Evolutionary conservation across 202 grass and related monocot species (phyloP).

Genomic region (Zoysia matrella): DNA sequence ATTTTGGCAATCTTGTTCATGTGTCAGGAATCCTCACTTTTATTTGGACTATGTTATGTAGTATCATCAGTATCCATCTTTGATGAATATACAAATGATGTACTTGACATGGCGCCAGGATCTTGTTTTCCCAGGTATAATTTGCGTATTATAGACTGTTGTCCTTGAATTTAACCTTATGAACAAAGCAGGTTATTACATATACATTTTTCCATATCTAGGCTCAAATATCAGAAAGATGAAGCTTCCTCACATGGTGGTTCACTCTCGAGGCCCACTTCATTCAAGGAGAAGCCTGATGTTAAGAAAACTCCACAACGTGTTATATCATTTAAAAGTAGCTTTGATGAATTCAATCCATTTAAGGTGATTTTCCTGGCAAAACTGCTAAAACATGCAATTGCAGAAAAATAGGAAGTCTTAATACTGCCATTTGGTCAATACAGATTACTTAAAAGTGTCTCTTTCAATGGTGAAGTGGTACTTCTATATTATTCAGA

Average conservation of each 20-base stretch:
- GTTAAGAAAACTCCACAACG: constrained; percentile 57
- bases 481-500: constrained; percentile 2
- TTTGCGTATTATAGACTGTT: constrained; percentile 13
- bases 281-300: constrained; percentile 59
- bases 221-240: constrained; percentile 67
- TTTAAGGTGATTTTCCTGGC: constrained; percentile 70
- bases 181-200: constrained; percentile 22
- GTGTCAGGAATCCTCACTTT: constrained; percentile 79
- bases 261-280: constrained; percentile 54
- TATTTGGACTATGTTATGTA: constrained; percentile 73
- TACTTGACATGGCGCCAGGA: constrained; percentile 92
- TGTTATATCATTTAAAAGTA: constrained; percentile 82
- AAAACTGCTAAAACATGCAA: constrained; percentile 18
- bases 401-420: constrained; percentile 6
- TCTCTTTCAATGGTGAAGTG: constrained; percentile 22
- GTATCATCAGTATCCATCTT: constrained; percentile 82
- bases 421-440: neutral
- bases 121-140: constrained; percentile 92
- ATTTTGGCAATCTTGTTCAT: constrained; percentile 28
- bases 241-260: constrained; percentile 33
- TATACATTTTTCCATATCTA: constrained; percentile 7
- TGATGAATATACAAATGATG: constrained; percentile 96
- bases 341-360: constrained; percentile 83
- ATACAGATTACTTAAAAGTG: neutral
- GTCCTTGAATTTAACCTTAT: constrained; percentile 6